Base-by-base conservation (phyloP, 495 filamentous ascomycete species). In the Sordaria brevicollis region DNA sequence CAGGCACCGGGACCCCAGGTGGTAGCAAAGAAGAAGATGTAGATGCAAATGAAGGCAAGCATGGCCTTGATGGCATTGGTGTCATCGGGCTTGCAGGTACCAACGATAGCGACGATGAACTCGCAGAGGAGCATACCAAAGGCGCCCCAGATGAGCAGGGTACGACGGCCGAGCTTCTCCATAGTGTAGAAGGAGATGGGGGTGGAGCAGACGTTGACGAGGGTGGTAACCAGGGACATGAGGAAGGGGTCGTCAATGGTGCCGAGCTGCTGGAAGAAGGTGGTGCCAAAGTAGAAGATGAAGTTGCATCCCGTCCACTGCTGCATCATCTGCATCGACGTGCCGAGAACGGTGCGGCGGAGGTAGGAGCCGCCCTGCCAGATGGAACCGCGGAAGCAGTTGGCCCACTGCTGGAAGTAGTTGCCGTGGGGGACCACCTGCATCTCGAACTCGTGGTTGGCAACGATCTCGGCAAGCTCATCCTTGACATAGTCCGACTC, bases 281-380 rank as follows among this genome's bases (percentile, higher is more conserved):
- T 86, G 41, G 91, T 92, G 62, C 89, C 89, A 75, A 90, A 94
- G 84, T 94, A 96, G 86, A 96, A 94, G 81, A 96, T 88, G 81
- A 94, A 94, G 85, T 96, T 94, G 81, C 93, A 86, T 80, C 76
- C 76, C 11, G 75, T 78, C 71, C 71, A 85, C 84, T 93, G 90
- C 80, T 92, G 89, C 82, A 91, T 87, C 84, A 90, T 89, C 79
- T 92, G 90, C 65, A 92, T 78, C 17, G 86, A 86, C 37, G 86
- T 89, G 78, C 92, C 92, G 49, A 93, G 83, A 67, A 92, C 82
- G 6, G 90, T 91, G 65, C 91, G 89, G 71, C 91, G 89, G 29
- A 91, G 83, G 76, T 93, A 81, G 74, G 77, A 78, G 71, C 72
- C 79, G 71, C 71, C 36, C 75, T 87, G 84, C 41, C 74, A 85